A percentile compares a stretch with the other conserved stretches of the same genome.
Conservation (phyloP, 164 flowering plant genomes). For the Aristolochia californica region DNA sequence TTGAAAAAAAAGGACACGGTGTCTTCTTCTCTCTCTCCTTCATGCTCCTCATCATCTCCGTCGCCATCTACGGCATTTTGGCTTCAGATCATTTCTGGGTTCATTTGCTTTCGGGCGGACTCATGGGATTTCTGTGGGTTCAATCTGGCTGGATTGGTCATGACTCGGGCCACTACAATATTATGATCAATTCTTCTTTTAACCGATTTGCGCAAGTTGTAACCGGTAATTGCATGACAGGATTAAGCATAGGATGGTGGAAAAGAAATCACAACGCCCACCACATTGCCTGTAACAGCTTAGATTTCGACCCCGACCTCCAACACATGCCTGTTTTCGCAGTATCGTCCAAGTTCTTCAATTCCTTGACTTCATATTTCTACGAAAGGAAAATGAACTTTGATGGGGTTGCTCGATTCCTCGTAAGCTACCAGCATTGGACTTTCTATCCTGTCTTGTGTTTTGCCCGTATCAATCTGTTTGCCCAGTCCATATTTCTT, state of each 20-base stretch:
- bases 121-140: constrained; percentile 50
- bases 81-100: constrained; percentile 15
- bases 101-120: constrained; percentile 30
- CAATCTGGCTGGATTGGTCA: constrained; percentile 53
- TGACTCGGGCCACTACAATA: constrained; percentile 53
- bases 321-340: constrained; percentile 58
- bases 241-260: constrained; percentile 75
- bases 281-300: constrained; percentile 48
- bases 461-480: constrained; percentile 42
- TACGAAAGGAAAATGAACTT: constrained; percentile 43
- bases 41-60: constrained; percentile 17
- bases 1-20: constrained; percentile 60
- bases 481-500: constrained; percentile 38
- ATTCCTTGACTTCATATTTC: constrained; percentile 31
- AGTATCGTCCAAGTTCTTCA: constrained; percentile 36
- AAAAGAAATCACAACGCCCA: constrained; percentile 66
- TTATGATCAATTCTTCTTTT: constrained; percentile 23
- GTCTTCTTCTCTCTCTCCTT: constrained; percentile 9
- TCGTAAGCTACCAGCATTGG: constrained; percentile 57
- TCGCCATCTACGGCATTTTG: constrained; percentile 33
- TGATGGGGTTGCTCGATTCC: constrained; percentile 30
- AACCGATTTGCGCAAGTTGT: constrained; percentile 35
- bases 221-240: constrained; percentile 49
- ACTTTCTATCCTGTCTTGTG: constrained; percentile 57
- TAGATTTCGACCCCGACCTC: constrained; percentile 50